Conservation (phyloP, 305 asterid species). For the Fraxinus ornus region DNA sequence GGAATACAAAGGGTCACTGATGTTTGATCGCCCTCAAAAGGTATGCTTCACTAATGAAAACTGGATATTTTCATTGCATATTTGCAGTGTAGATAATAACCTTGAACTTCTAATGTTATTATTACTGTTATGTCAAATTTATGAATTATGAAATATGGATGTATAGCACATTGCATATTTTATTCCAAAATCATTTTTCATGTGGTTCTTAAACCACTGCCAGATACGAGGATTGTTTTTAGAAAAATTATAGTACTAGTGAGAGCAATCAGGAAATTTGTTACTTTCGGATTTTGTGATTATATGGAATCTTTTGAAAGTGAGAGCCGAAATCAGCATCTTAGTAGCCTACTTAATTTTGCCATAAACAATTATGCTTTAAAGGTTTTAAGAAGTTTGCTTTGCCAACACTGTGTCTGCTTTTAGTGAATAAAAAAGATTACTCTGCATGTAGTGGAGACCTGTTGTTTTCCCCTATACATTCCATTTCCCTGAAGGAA, state of each 20-base stretch:
- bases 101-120: background rate
- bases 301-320: background rate
- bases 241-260: background rate
- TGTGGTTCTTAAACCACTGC: conserved; percentile 8
- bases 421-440: background rate
- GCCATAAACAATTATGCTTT: background rate
- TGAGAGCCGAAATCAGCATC: background rate
- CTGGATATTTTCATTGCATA: background rate
- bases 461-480: background rate
- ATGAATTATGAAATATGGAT: background rate
- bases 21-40: conserved; percentile 72
- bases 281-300: background rate
- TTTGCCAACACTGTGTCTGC: background rate
- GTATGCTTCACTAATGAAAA: conserved; percentile 27
- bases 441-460: background rate
- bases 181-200: background rate
- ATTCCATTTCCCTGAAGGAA: background rate
- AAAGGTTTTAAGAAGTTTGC: background rate
- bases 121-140: background rate
- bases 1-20: conserved; percentile 84
- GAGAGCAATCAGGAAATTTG: background rate
- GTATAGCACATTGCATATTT: background rate
- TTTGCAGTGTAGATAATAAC: background rate
- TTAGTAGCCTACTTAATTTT: background rate
- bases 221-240: conserved; percentile 8